These are phyloP conservation scores for Fusarium pseudograminearum DNA, from an alignment of 2,329 filamentous ascomycete genomes.

Conservation along the genomic window DNA sequence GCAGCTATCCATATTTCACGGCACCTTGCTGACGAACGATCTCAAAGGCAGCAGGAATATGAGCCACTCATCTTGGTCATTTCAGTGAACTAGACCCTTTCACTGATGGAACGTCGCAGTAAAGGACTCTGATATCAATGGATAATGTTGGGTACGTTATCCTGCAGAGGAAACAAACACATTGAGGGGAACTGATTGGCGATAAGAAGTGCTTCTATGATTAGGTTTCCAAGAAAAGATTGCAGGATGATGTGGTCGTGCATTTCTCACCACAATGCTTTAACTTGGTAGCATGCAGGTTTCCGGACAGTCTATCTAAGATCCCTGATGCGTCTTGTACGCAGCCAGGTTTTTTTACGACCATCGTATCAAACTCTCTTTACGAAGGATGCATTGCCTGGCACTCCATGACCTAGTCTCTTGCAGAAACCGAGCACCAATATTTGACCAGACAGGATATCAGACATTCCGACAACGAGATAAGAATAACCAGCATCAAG, in stretches of 20 bases:
- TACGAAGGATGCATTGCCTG: conserved; percentile 9
- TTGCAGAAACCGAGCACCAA: neutral
- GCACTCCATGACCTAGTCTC: neutral
- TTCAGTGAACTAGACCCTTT: neutral
- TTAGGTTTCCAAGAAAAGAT: conserved; percentile 8
- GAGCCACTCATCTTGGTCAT: neutral
- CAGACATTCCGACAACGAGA: conserved; percentile 2
- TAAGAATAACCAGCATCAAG: conserved; percentile 19
- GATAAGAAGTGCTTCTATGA: conserved; percentile 1
- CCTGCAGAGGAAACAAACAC: neutral
- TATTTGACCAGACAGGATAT: neutral
- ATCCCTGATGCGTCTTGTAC: conserved; percentile 17
- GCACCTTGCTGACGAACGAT: conserved; percentile 26
- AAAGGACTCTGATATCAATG: neutral
- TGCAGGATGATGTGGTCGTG: conserved; percentile 17
- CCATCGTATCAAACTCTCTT: conserved; percentile 9
- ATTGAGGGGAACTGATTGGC: neutral
- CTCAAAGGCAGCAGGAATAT: conserved; percentile 5
- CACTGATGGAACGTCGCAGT: conserved; percentile 19
- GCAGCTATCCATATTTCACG: conserved; percentile 40
- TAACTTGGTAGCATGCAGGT: conserved; percentile 27
- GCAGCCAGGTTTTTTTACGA: conserved; percentile 1
- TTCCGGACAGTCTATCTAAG: conserved; percentile 27
- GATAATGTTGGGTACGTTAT: neutral
- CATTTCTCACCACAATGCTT: conserved; percentile 5